phyloP scores from a whole-genome alignment of 108 stramenopile genomes.

The Skeletonema tropicum region DNA sequence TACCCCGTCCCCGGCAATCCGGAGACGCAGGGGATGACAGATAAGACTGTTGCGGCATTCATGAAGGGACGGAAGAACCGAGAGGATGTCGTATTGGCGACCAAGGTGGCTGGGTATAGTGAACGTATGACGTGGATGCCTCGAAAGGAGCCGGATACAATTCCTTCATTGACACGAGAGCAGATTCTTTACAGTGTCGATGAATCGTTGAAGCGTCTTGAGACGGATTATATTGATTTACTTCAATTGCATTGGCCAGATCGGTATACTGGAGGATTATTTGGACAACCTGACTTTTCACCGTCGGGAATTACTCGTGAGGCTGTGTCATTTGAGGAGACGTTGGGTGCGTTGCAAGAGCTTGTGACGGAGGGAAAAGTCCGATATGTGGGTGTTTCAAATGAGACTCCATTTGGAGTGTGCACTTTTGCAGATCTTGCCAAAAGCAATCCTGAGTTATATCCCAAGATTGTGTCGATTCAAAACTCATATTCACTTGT shows the following conservation, averaged over 20 bases:
- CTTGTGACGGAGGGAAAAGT: slow-evolving; percentile 83
- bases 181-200: slow-evolving; percentile 89
- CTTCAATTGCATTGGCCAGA: slow-evolving; percentile 95
- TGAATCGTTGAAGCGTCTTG: slow-evolving; percentile 77
- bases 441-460: slow-evolving; percentile 61
- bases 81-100: slow-evolving; percentile 84
- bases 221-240: slow-evolving; percentile 93
- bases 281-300: slow-evolving; percentile 80
- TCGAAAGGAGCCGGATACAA: slow-evolving; percentile 57
- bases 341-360: slow-evolving; percentile 74
- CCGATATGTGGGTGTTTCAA: slow-evolving; percentile 84
- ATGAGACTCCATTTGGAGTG: slow-evolving; percentile 95
- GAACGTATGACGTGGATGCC: slow-evolving; percentile 82
- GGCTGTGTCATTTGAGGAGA: slow-evolving; percentile 83
- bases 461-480: slow-evolving; percentile 82
- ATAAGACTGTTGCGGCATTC: slow-evolving; percentile 68
- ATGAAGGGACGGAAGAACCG: slow-evolving; percentile 69
- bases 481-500: slow-evolving; percentile 91
- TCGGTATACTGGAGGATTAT: slow-evolving; percentile 80
- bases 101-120: slow-evolving; percentile 77
- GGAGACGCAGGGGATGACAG: slow-evolving; percentile 76
- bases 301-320: slow-evolving; percentile 54
- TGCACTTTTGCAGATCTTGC: slow-evolving; percentile 76
- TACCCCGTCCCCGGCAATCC: slow-evolving; percentile 75
- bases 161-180: slow-evolving; percentile 52